Evolutionary conservation across 2,329 filamentous ascomycete genomes (phyloP).

Genomic region (Thermomyces lanuginosus): DNA sequence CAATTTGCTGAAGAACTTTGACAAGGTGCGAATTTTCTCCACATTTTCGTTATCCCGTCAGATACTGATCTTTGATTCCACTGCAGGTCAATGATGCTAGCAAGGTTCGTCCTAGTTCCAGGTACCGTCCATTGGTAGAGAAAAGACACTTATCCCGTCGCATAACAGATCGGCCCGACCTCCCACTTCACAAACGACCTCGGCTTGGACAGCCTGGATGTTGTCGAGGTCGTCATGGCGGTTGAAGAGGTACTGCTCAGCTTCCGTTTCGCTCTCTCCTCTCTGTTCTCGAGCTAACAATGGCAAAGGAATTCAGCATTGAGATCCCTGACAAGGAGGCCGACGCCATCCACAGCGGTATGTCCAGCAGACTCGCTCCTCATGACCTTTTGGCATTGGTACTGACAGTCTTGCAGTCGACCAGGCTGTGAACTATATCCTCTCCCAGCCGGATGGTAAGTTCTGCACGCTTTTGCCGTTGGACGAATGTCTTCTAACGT

Average conservation of each 20-base stretch:
- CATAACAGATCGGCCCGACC: conserved; percentile 53
- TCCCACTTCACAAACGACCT: conserved; percentile 97
- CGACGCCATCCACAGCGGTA: conserved; percentile 85
- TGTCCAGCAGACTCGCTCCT: conserved; percentile 20
- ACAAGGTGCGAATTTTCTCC: conserved; percentile 54
- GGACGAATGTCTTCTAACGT: conserved; percentile 3
- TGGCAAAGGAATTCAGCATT: conserved; percentile 59
- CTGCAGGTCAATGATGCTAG: conserved; percentile 22
- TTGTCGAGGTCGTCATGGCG: conserved; percentile 98
- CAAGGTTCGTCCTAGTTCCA: conserved; percentile 18
- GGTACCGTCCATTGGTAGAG: background rate
- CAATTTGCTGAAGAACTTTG: conserved; percentile 84
- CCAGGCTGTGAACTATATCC: conserved; percentile 88
- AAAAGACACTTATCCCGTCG: conserved; percentile 10
- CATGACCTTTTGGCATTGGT: conserved; percentile 5
- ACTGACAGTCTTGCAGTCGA: conserved; percentile 45
- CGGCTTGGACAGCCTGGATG: conserved; percentile 91
- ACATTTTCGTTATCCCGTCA: conserved; percentile 3
- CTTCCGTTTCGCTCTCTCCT: too few relatives aligned
- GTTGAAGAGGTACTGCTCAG: conserved; percentile 97
- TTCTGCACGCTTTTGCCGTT: conserved; percentile 16
- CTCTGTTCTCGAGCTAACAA: conserved; percentile 7
- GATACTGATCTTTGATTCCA: conserved; percentile 1
- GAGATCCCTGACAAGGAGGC: conserved; percentile 98
- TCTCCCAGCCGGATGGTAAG: conserved; percentile 80